phyloP scores from a whole-genome alignment of 768 basidiomycete genomes.

The Tubosaeta sp. region DNA sequence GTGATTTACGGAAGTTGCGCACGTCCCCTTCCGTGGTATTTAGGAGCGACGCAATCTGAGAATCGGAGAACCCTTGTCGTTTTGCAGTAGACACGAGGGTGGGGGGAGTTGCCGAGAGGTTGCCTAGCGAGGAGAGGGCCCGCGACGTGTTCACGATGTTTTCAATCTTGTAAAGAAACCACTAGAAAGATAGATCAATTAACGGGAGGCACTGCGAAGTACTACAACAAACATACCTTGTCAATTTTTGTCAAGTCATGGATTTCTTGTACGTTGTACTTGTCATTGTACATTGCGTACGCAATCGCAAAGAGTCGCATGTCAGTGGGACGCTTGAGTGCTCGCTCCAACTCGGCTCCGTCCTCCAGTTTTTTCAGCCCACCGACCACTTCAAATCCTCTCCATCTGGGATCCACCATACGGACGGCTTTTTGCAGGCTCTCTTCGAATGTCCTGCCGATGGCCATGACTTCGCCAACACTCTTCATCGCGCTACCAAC shows the following conservation, averaged over 20 bases:
- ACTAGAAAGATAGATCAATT: slow-evolving; percentile 40
- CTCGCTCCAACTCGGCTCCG: slow-evolving; percentile 61
- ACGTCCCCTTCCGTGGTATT: slow-evolving; percentile 70
- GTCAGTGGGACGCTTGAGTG: slow-evolving; percentile 83
- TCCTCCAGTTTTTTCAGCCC: slow-evolving; percentile 80
- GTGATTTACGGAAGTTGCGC: slow-evolving; percentile 80
- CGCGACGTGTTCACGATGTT: slow-evolving; percentile 92
- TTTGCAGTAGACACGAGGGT: slow-evolving; percentile 87
- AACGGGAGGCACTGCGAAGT: not conserved
- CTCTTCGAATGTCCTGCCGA: slow-evolving; percentile 98
- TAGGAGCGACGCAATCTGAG: slow-evolving; percentile 84
- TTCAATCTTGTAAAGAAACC: slow-evolving; percentile 99
- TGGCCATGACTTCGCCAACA: slow-evolving; percentile 99
- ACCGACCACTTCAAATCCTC: slow-evolving; percentile 95
- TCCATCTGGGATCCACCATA: slow-evolving; percentile 94
- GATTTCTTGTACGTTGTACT: slow-evolving; percentile 83
- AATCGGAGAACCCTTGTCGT: slow-evolving; percentile 91
- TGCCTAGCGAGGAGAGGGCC: slow-evolving; percentile 63
- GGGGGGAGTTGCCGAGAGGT: slow-evolving; percentile 63
- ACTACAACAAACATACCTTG: slow-evolving; percentile 48
- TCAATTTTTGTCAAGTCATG: slow-evolving; percentile 98
- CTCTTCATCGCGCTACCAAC: slow-evolving; percentile 99
- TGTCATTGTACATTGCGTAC: slow-evolving; percentile 93
- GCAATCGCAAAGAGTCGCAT: slow-evolving; percentile 96
- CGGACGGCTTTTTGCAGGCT: slow-evolving; percentile 97